These are phyloP conservation scores for Aureobasidium sp. DNA, from an alignment of 2,329 filamentous ascomycete genomes.

Conservation along the genomic window DNA sequence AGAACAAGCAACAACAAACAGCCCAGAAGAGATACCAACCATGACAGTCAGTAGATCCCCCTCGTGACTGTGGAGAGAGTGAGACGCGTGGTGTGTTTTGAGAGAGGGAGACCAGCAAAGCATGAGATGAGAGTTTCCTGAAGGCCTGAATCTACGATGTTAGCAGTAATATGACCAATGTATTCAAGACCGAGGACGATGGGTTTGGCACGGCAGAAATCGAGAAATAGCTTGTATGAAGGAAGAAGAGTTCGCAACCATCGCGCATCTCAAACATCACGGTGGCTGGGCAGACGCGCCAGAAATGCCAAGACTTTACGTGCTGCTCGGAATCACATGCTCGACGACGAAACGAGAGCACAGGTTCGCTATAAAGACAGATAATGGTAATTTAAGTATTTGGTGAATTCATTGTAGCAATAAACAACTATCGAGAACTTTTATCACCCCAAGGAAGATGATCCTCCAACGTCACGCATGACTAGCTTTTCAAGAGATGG, in stretches of 20 bases:
- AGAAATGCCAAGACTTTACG: neutral
- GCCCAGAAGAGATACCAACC: slow-evolving; percentile 34
- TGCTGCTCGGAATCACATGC: neutral
- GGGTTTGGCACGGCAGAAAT: neutral
- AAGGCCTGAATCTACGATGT: slow-evolving; percentile 2
- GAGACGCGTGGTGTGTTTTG: slow-evolving; percentile 48
- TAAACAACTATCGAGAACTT: too few species aligned
- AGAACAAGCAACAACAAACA: slow-evolving; percentile 29
- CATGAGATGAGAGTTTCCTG: slow-evolving; percentile 5
- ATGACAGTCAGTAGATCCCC: slow-evolving; percentile 62
- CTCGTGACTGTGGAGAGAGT: slow-evolving; percentile 75
- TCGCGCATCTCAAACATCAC: neutral
- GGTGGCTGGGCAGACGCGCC: slow-evolving; percentile 9
- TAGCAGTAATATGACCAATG: slow-evolving; percentile 4
- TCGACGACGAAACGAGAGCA: neutral
- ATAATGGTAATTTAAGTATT: too few species aligned
- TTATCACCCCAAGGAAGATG: too few species aligned
- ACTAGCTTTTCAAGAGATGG: neutral
- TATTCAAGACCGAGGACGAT: slow-evolving; percentile 5
- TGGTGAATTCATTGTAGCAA: too few species aligned
- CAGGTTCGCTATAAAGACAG: too few species aligned
- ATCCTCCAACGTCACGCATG: neutral
- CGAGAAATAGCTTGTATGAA: neutral
- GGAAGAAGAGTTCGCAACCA: neutral
- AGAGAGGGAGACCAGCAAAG: slow-evolving; percentile 9